Evolutionary conservation across 495 filamentous ascomycete genomes (phyloP), one percentile per base, ranked within the genome.

Genomic region (Xylaria grammica): DNA sequence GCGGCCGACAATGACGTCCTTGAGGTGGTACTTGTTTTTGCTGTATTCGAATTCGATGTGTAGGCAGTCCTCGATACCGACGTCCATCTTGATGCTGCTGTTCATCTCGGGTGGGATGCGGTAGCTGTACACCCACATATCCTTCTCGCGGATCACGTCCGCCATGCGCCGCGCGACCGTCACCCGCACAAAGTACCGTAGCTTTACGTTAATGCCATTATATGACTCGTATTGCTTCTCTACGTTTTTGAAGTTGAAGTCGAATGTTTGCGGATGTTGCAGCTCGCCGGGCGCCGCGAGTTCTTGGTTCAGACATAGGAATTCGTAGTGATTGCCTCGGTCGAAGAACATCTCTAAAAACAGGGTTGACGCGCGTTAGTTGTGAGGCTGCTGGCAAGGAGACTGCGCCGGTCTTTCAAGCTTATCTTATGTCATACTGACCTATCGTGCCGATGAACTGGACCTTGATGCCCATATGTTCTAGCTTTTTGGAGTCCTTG

Each of bases 211-310:
- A 85, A 99, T 99, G 71, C 95, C 95, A 79, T 97, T 96, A 84
- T 99, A 99, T 63, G 94, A 97, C 78, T 99, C 95, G 83, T 99
- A 99, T 76, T 96, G 93, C 82, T 99, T 99, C 85, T 99, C 95
- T 69, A 99, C 91, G 77, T 98, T 98, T 79, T 98, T 99, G 86
- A 99, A 99, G 81, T 97, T 97, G 87, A 99, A 99, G 62, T 96
- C 92, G 82, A 97, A 97, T 45, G 93, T 96, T 80, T 98, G 96
- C 36, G 95, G 96, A 79, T 99, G 95, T 68, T 98, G 94, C 58
- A 99, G 88, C 78, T 99, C 95, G 71, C 95, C 96, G 1, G 95
- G 95, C 22, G 93, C 93, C 10, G 95, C 95, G 29, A 99, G 87
- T 76, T 99, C 95, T 75, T 97, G 95, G 59, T 93, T 93, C 17